These are phyloP conservation scores for Xerocomus tenax DNA, from an alignment of 1,284 basidiomycete genomes.

Conservation along the genomic window DNA sequence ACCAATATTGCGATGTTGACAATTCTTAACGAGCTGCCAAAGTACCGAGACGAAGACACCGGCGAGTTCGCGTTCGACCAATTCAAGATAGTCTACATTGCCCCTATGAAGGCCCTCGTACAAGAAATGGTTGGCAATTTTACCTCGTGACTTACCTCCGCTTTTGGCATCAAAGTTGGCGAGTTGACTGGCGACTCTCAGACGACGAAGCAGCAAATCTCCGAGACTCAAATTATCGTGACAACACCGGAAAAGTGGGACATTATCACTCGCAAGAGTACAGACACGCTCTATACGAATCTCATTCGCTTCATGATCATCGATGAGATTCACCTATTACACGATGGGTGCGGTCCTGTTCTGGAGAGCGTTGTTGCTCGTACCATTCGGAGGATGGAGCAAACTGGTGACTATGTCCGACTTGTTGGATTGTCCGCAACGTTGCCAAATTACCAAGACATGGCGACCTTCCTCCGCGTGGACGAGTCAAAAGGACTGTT, in stretches of 20 bases:
- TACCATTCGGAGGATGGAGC: conserved; percentile 92
- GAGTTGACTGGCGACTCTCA: conserved; percentile 97
- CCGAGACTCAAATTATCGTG: conserved; percentile 97
- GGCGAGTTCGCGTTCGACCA: conserved; percentile 82
- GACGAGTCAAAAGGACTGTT: conserved; percentile 90
- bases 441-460: conserved; percentile 95
- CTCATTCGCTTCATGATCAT: conserved; percentile 95
- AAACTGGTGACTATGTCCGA: conserved; percentile 86
- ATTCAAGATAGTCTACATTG: conserved; percentile 98
- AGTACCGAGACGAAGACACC: conserved; percentile 75
- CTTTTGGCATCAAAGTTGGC: conserved; percentile 82
- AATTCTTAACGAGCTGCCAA: conserved; percentile 80
- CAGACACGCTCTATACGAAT: conserved; percentile 95
- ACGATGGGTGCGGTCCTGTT: conserved; percentile 97
- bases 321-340: conserved; percentile 95
- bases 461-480: conserved; percentile 96
- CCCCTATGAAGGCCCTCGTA: conserved; percentile 97
- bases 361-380: conserved; percentile 88
- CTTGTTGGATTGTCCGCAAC: conserved; percentile 95
- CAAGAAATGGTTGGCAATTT: conserved; percentile 98
- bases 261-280: conserved; percentile 96
- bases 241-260: conserved; percentile 99
- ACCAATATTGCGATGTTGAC: conserved; percentile 98
- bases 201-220: conserved; percentile 96
- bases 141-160: conserved; percentile 36